Percentiles rank a stretch among this genome's conserved stretches.
Conservation (phyloP, 805 yeast species). For the Yarrowia sp. region DNA sequence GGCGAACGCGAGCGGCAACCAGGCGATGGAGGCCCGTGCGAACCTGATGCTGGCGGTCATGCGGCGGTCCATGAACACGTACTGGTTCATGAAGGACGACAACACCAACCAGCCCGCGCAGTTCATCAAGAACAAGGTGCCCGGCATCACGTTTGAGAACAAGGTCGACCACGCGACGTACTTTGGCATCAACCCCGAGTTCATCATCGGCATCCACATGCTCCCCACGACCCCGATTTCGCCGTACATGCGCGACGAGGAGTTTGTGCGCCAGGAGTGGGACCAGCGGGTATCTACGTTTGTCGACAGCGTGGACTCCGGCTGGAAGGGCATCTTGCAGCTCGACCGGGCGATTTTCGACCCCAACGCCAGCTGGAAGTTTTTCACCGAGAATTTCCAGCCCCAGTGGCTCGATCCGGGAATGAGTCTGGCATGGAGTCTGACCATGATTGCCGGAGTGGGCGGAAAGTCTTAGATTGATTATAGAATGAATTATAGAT, state of each 20-base stretch:
- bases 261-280: conserved; percentile 67
- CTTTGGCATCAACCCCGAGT: conserved; percentile 67
- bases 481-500: no score
- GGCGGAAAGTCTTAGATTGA: conserved; percentile 1
- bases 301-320: conserved; percentile 51
- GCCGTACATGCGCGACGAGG: conserved; percentile 60
- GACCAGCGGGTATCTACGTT: conserved; percentile 54
- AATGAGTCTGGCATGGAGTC: conserved; percentile 84
- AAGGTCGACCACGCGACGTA: conserved; percentile 76
- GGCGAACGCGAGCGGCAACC: conserved; percentile 65
- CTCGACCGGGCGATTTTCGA: conserved; percentile 76
- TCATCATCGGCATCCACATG: conserved; percentile 82
- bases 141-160: conserved; percentile 75
- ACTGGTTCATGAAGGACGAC: conserved; percentile 59
- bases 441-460: conserved; percentile 65
- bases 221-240: conserved; percentile 71
- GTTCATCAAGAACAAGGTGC: conserved; percentile 63
- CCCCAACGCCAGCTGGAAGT: conserved; percentile 66
- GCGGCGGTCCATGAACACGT: conserved; percentile 61
- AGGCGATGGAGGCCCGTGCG: conserved; percentile 60
- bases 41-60: conserved; percentile 65
- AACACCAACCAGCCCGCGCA: conserved; percentile 60
- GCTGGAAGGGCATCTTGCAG: conserved; percentile 74
- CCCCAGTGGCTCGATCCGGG: conserved; percentile 74
- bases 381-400: conserved; percentile 65